Evolutionary conservation across 2,329 filamentous ascomycete species (phyloP), one percentile per base, ranked within the genome.

Genomic region (Didymella arachidicola): DNA sequence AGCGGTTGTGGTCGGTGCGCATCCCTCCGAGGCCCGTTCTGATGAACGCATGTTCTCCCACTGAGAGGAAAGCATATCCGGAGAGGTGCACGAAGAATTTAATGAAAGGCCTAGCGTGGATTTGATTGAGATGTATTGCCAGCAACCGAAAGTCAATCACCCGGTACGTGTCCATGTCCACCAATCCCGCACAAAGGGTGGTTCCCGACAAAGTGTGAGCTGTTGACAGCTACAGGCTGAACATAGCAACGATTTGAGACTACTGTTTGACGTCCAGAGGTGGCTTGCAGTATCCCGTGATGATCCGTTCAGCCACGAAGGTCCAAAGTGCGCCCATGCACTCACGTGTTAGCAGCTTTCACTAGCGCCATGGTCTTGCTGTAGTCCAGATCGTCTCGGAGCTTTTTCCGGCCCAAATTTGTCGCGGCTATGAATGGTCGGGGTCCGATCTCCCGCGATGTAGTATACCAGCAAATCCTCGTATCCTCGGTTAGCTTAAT

Each of bases 201-300:
- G 39, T 18, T 22, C 16, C 46, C 45, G 53, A 14, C 30, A 11
- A n/a, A 7, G n/a, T 18, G 5, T 25, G n/a, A 45, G 18, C 39
- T 12, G 30, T 32, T 25, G 39, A 19, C 16, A 34, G 4, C 19
- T 7, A 25, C 14, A 39, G 16, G 41, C 16, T 8, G 22, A 36
- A 26, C 29, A 41, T 27, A 25, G n/a, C 27, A 25, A n/a, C 34
- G 25, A 56, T 19, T 12, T 25, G 39, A 18, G 32, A 41, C 53
- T 41, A 46, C 34, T 46, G 46, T 56, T 56, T 45, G 53, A 51
- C n/a, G 32, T 39, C 16, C n/a, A 29, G 19, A 39, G 4, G 41
- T 51, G 53, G 53, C 46, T 56, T 50, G 46, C 53, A 45, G 53
- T 14, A 32, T 25, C 32, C 22, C 2, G 18, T 32, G 19, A 12